These are phyloP conservation scores for Pulicaria dysenterica DNA, from an alignment of 129 eudicot genomes.

Conservation along the genomic window DNA sequence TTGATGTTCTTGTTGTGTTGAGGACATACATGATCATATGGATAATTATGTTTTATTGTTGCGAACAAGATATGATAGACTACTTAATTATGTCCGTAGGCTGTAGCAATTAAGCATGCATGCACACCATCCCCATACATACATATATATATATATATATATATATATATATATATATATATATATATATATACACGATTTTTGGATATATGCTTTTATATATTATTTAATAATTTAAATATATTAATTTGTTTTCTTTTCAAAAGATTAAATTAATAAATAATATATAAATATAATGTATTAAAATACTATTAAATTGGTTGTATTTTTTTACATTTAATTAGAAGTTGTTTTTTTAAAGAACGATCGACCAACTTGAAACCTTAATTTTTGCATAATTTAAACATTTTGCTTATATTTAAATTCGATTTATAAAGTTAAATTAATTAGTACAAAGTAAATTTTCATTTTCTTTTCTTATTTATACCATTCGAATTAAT, in stretches of 20 bases:
- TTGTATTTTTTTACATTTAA: no score
- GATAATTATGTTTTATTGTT: constrained; percentile 62
- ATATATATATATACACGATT: neutral
- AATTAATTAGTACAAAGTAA: neutral
- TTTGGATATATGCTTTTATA: constrained; percentile 4
- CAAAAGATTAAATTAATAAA: no score
- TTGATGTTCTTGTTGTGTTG: constrained; percentile 24
- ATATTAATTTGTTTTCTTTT: no score
- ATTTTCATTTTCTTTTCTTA: no score
- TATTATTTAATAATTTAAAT: neutral
- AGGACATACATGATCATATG: constrained; percentile 64
- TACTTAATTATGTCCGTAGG: constrained; percentile 25
- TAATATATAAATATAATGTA: no score
- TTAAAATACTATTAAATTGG: no score
- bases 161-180: neutral
- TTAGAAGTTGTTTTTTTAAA: no score
- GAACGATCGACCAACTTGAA: no score
- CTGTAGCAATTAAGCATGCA: constrained; percentile 35
- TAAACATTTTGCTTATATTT: no score
- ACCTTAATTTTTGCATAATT: no score
- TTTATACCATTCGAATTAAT: no score
- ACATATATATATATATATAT: neutral
- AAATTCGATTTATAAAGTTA: neutral
- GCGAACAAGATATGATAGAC: constrained; percentile 14
- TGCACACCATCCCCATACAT: constrained; percentile 32